These are phyloP conservation scores for Eucalyptus dawsonii DNA, from an alignment of 345 rosid species.

Conservation along the genomic window DNA sequence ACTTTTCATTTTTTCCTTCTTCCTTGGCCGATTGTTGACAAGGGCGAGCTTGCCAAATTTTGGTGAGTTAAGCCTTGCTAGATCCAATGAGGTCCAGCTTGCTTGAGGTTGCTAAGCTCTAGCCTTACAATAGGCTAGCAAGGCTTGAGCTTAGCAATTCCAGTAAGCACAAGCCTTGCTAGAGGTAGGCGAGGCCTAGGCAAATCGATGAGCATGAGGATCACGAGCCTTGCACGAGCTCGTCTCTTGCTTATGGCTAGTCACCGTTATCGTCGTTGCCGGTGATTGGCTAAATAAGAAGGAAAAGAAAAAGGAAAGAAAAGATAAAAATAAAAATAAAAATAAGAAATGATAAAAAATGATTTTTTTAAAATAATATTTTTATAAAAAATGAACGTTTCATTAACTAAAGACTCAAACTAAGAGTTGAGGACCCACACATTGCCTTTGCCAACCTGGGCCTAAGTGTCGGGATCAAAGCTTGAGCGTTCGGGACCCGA, in stretches of 20 bases:
- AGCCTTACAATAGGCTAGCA: not conserved
- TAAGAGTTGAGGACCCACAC: fast-evolving
- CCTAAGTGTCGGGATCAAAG: not conserved
- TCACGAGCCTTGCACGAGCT: not conserved
- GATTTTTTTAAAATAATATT: too few species aligned
- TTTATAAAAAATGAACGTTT: too few species aligned
- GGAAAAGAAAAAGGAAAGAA: not conserved
- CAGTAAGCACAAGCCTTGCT: fast-evolving
- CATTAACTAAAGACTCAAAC: not conserved
- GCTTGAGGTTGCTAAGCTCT: fast-evolving
- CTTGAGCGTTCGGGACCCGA: too few species aligned
- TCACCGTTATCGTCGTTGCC: fast-evolving
- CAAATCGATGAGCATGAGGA: not conserved
- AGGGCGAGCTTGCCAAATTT: too few species aligned
- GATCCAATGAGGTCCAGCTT: not conserved
- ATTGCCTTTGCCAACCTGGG: not conserved
- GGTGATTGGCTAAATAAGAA: not conserved
- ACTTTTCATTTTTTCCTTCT: too few species aligned
- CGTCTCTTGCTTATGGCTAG: not conserved
- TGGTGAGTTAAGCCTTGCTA: not conserved
- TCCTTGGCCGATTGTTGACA: not conserved
- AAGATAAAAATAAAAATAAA: too few species aligned
- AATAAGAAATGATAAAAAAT: too few species aligned
- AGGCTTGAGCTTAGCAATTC: not conserved
- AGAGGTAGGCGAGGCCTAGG: not conserved